A percentile compares a stretch with the other conserved stretches of the same genome.
Conservation (phyloP, 192 early-diverging fungal species). For the Mortierella claussenii region DNA sequence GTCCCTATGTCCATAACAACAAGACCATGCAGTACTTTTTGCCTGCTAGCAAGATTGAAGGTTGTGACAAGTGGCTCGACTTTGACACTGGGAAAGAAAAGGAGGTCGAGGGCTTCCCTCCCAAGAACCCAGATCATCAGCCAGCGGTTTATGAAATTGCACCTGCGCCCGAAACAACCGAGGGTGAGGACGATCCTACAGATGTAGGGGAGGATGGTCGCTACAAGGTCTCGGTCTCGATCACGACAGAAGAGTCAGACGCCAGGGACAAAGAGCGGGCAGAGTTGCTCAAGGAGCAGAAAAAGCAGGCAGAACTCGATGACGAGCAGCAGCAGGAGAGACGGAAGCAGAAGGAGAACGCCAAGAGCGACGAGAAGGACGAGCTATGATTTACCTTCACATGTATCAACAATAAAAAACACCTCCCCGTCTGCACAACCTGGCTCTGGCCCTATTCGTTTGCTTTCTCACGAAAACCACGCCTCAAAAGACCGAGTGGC, state of each 20-base stretch:
- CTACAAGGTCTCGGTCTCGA: constrained; percentile 4
- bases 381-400: too few relatives aligned
- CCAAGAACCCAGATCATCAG: constrained; percentile 21
- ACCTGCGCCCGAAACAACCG: constrained; percentile 7
- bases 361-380: not conserved
- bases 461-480: too few relatives aligned
- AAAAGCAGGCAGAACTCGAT: constrained; percentile 3
- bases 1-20: constrained; percentile 22
- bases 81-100: constrained; percentile 32
- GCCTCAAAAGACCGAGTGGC: too few relatives aligned
- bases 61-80: constrained; percentile 46
- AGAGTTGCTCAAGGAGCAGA: constrained; percentile 1
- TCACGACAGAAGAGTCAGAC: constrained; percentile 9
- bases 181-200: not conserved
- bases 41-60: constrained; percentile 34
- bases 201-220: constrained; percentile 9
- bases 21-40: constrained; percentile 38
- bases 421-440: too few relatives aligned
- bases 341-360: not conserved
- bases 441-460: too few relatives aligned
- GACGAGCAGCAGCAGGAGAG: not conserved
- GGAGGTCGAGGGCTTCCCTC: constrained; percentile 1
- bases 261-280: constrained; percentile 14
- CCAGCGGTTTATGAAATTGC: constrained; percentile 34
- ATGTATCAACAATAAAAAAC: too few relatives aligned